These are phyloP conservation scores for Lodderomyces jiufengensis DNA, from an alignment of 1,139 yeast genomes.

Conservation along the genomic window DNA sequence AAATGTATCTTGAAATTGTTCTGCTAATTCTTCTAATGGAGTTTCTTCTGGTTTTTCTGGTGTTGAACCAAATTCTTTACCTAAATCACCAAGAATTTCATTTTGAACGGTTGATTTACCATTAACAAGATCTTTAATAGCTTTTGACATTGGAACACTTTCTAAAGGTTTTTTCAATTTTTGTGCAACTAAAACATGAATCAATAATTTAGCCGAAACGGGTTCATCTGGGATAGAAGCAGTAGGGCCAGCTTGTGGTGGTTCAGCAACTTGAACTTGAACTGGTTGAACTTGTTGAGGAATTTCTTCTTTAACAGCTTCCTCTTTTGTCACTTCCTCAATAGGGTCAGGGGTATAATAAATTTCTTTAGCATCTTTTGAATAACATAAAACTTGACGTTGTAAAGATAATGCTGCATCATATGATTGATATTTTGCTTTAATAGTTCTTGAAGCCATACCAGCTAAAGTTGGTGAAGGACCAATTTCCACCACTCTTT, in stretches of 20 bases:
- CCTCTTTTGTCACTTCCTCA: slow-evolving; percentile 28
- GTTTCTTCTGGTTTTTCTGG: slow-evolving; percentile 99
- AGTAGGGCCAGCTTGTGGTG: slow-evolving; percentile 69
- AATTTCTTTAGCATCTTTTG: slow-evolving; percentile 93
- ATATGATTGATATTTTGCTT: slow-evolving; percentile 93
- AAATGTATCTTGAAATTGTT: slow-evolving; percentile 87
- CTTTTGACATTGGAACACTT: slow-evolving; percentile 82
- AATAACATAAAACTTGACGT: slow-evolving; percentile 93
- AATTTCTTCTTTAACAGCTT: slow-evolving; percentile 32
- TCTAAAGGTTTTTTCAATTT: slow-evolving; percentile 89
- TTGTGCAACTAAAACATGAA: slow-evolving; percentile 92
- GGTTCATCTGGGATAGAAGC: slow-evolving; percentile 87
- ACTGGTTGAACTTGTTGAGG: slow-evolving; percentile 45
- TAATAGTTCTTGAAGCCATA: slow-evolving; percentile 96
- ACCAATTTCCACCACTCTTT: slow-evolving; percentile 96
- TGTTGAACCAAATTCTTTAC: slow-evolving; percentile 95
- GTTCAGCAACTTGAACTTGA: slow-evolving; percentile 37
- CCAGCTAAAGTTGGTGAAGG: slow-evolving; percentile 99
- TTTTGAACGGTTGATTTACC: slow-evolving; percentile 98
- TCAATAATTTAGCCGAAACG: slow-evolving; percentile 73
- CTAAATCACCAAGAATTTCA: slow-evolving; percentile 96
- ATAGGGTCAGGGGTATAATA: slow-evolving; percentile 91
- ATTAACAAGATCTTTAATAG: slow-evolving; percentile 94
- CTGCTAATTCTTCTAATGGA: slow-evolving; percentile 93
- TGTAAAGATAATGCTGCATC: slow-evolving; percentile 96